Evolutionary conservation across 2,329 filamentous ascomycete species (phyloP), one percentile per base, ranked within the genome.

Genomic region (Simplicillium sp.): DNA sequence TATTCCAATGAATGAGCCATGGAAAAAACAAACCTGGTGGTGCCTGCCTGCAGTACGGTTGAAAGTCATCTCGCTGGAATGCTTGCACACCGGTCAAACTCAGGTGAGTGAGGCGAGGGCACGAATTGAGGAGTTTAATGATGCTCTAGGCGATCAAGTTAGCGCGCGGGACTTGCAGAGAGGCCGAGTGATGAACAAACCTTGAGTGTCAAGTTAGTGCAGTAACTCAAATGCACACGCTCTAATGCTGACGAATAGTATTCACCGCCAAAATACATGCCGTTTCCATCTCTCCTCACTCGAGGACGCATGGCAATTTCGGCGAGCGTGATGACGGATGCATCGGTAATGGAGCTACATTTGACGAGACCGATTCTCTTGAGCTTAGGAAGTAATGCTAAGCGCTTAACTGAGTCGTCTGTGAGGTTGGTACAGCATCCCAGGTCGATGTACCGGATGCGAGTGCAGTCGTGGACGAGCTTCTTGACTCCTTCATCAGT

Each of bases 361-460:
- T 98, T 98, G 40, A 98, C 92, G 40, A 98, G 66, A 1, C 92
- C 92, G 45, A 98, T 95, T 31, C 92, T 76, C 67, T 95, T 89
- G 40, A 98, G 69, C 61, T 98, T 98, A 3, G 92, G 92, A 6
- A 98, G 73, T 12, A 78, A 78, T 5, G 92, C 89, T 31, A 98
- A 70, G 48, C 87, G 82, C 46, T 76, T 83, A 13, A 98, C 84
- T 16, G 89, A 96, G 11, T 75, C 72, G 52, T 98, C 92, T 0
- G 92, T 97, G 45, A 98, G 68, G 51, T 87, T 82, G 12, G 76
- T 77, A 62, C 92, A 98, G 65, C 92, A 97, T n/a, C 92, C 92
- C 34, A 98, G 68, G 57, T 98, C 92, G 48, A 98, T 98, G 59
- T 98, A 98, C 41, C 92, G 78, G 50, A 98, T 97, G 17, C 92